These are phyloP conservation scores for Rhizophagus prolifer DNA, from an alignment of 192 early-diverging fungal species.

Conservation along the genomic window DNA sequence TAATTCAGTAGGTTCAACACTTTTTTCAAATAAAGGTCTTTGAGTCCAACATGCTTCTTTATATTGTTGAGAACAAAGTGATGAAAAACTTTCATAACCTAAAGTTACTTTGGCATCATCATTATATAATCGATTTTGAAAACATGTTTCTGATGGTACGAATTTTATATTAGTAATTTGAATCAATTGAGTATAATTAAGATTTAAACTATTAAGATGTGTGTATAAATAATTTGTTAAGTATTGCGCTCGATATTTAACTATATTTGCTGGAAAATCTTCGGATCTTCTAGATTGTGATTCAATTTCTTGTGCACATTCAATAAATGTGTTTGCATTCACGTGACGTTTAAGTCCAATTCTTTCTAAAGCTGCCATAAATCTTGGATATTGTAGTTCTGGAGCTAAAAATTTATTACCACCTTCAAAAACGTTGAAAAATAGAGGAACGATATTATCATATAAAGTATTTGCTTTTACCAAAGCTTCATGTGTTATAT, in stretches of 20 bases:
- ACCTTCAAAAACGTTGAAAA: not conserved
- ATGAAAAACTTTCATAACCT: not conserved
- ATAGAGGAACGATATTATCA: not conserved
- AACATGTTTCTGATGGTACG: not conserved
- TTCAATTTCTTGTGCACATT: constrained; percentile 4
- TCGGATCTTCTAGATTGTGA: not conserved
- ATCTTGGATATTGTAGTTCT: not conserved
- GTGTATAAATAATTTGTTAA: not conserved
- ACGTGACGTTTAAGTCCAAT: not conserved
- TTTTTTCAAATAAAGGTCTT: not conserved
- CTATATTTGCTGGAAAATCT: no score
- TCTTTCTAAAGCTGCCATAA: not conserved
- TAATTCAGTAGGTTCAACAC: not conserved
- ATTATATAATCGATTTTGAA: not conserved
- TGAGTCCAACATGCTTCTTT: not conserved
- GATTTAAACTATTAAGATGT: not conserved
- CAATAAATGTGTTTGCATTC: not conserved
- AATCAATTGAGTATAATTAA: not conserved
- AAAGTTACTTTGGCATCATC: not conserved
- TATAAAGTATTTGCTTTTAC: constrained; percentile 5
- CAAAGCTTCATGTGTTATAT: not conserved
- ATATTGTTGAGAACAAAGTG: not conserved
- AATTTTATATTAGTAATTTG: not conserved
- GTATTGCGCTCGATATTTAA: not conserved
- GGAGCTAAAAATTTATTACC: not conserved